Evolutionary conservation across 2,329 filamentous ascomycete genomes (phyloP).

Genomic region (Metarhizium sp.): DNA sequence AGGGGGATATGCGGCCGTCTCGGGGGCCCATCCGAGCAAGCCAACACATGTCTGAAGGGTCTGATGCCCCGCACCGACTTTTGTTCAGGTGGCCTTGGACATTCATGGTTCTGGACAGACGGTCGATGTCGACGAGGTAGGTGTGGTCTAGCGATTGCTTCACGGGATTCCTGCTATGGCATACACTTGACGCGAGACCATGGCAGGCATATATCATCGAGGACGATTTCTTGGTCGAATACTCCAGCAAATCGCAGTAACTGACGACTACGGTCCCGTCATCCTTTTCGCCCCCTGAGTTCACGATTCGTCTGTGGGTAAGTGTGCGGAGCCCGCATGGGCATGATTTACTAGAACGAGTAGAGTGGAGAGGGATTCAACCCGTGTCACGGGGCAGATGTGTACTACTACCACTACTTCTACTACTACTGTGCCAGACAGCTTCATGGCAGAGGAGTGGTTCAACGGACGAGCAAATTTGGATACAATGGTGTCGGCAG

Average conservation of each 20-base stretch:
- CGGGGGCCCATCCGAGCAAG: slow-evolving; percentile 2
- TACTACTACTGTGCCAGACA: neutral
- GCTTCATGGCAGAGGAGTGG: neutral
- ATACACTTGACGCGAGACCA: neutral
- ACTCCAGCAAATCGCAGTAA: neutral
- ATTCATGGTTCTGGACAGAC: neutral
- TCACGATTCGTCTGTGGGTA: neutral
- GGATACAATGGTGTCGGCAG: neutral
- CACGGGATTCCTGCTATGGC: neutral
- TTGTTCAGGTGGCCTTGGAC: neutral
- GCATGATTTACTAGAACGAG: neutral
- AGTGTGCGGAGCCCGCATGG: neutral
- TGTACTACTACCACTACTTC: too few relatives aligned
- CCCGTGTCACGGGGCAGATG: neutral
- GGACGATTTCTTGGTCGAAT: neutral
- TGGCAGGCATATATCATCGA: neutral
- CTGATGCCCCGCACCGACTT: neutral
- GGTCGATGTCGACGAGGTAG: neutral
- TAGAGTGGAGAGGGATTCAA: slow-evolving; percentile 1
- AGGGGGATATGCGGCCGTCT: neutral
- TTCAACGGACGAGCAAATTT: neutral
- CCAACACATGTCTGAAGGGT: neutral
- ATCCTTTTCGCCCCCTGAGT: neutral
- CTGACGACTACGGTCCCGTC: neutral
- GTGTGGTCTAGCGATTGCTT: neutral